A percentile compares a stretch with the other conserved stretches of the same genome.
Conservation (phyloP, 2,329 filamentous ascomycete genomes). For the Stagonosporopsis tanaceti region DNA sequence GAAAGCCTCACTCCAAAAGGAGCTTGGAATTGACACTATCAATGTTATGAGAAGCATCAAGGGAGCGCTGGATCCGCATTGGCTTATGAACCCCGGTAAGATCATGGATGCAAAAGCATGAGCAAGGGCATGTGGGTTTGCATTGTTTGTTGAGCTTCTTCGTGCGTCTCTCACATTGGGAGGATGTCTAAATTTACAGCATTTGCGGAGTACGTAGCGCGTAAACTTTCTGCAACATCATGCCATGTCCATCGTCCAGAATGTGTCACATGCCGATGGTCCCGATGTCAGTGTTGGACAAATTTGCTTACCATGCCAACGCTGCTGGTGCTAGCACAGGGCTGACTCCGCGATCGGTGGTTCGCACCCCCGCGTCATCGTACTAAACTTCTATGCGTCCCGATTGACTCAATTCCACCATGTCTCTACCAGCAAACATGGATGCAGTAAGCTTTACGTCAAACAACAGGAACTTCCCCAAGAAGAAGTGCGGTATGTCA, state of each 20-base stretch:
- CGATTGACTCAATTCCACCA: slow-evolving; percentile 34
- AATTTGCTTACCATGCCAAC: slow-evolving; percentile 13
- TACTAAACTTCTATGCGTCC: slow-evolving; percentile 27
- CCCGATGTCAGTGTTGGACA: slow-evolving; percentile 8
- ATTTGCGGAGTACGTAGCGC: slow-evolving; percentile 10
- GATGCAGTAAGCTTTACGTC: slow-evolving; percentile 55
- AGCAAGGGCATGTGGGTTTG: background rate
- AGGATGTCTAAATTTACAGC: slow-evolving; percentile 28
- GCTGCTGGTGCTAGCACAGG: background rate
- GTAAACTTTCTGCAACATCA: background rate
- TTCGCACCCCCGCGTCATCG: slow-evolving; percentile 26
- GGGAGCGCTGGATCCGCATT: slow-evolving; percentile 79
- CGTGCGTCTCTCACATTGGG: slow-evolving; percentile 27
- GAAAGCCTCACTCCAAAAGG: slow-evolving; percentile 78
- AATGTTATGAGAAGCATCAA: slow-evolving; percentile 88
- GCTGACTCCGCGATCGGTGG: slow-evolving; percentile 36
- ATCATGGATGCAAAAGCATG: slow-evolving; percentile 71
- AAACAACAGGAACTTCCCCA: slow-evolving; percentile 53
- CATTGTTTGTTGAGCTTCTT: background rate
- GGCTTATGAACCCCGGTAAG: slow-evolving; percentile 92
- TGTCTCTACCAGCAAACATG: slow-evolving; percentile 44
- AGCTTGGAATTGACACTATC: slow-evolving; percentile 81
- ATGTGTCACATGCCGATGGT: background rate
- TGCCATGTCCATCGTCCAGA: background rate
- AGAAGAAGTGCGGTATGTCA: slow-evolving; percentile 61